phyloP scores from a whole-genome alignment of 2,329 filamentous ascomycete species.

The Nigrospora sphaerica region DNA sequence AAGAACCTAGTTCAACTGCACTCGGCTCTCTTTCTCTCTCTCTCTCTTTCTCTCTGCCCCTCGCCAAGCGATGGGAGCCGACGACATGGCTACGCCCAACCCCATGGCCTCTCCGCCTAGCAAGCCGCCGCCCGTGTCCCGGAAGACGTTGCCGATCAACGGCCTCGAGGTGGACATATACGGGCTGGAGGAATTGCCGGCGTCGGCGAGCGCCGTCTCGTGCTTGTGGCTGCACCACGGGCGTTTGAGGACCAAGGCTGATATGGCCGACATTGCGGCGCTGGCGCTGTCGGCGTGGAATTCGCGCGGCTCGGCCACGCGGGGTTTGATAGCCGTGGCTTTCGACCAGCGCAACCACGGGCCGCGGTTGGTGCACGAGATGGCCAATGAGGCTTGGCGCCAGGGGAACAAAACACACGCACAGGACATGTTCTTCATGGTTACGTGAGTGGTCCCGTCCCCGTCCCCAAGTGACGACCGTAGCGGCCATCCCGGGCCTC shows the following conservation, averaged over 20 bases:
- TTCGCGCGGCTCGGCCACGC: conserved; percentile 17
- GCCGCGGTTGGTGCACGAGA: conserved; percentile 55
- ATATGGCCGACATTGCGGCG: conserved; percentile 71
- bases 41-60: no score
- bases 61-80: neutral
- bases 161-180: conserved; percentile 76
- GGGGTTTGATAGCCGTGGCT: conserved; percentile 69
- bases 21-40: no score
- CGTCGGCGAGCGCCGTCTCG: conserved; percentile 48
- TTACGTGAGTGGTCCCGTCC: conserved; percentile 22
- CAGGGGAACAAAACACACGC: conserved; percentile 75
- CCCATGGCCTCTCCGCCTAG: neutral
- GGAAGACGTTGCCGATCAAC: conserved; percentile 62
- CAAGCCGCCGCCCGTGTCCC: conserved; percentile 33
- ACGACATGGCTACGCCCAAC: neutral
- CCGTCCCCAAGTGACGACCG: no score
- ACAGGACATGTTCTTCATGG: conserved; percentile 82
- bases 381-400: conserved; percentile 73
- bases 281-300: conserved; percentile 55
- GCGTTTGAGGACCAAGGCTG: conserved; percentile 59
- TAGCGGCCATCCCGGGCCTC: no score
- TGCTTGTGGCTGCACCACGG: conserved; percentile 92
- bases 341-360: conserved; percentile 97
- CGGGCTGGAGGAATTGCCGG: conserved; percentile 67
- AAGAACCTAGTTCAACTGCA: no score